phyloP scores from a whole-genome alignment of 192 early-diverging fungal species.

The Mortierella antarctica region DNA sequence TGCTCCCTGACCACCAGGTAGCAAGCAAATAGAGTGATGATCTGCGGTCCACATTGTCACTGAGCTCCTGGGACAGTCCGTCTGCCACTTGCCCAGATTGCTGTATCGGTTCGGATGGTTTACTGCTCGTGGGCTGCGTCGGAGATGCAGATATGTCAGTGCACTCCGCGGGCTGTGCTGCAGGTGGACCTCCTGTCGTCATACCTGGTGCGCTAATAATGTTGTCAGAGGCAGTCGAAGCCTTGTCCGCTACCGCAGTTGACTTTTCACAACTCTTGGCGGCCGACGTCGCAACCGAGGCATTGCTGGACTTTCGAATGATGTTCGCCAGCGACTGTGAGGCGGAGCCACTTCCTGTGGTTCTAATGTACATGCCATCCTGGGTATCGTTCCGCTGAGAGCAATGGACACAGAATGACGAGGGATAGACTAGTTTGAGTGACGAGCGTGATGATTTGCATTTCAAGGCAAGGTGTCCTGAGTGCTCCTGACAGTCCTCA shows the following conservation, averaged over 20 bases:
- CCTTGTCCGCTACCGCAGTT: background rate
- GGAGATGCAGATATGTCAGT: too few species aligned
- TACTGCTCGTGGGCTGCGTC: too few species aligned
- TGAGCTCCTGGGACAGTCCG: too few species aligned
- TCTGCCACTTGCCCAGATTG: too few species aligned
- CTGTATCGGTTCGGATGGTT: too few species aligned
- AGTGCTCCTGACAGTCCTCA: too few species aligned
- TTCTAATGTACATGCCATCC: background rate
- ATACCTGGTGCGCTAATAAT: background rate
- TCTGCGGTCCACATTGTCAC: background rate
- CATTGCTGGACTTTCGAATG: constrained; percentile 32
- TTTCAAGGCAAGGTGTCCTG: too few species aligned
- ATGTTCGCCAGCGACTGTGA: constrained; percentile 34
- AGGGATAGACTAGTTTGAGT: background rate
- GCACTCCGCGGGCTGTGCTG: background rate
- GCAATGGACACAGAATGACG: background rate
- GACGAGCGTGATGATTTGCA: background rate
- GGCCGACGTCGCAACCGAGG: background rate
- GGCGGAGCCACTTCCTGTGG: constrained; percentile 3
- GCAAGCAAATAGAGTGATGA: constrained; percentile 18
- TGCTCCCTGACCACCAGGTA: constrained; percentile 40
- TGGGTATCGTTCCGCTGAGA: background rate
- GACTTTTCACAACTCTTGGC: background rate
- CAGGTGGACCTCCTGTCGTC: too few species aligned
- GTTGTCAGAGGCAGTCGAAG: background rate